Percentiles rank a stretch among this genome's conserved stretches.
Conservation (phyloP, 495 filamentous ascomycete genomes). For the Saxophila tyrrhenica region DNA sequence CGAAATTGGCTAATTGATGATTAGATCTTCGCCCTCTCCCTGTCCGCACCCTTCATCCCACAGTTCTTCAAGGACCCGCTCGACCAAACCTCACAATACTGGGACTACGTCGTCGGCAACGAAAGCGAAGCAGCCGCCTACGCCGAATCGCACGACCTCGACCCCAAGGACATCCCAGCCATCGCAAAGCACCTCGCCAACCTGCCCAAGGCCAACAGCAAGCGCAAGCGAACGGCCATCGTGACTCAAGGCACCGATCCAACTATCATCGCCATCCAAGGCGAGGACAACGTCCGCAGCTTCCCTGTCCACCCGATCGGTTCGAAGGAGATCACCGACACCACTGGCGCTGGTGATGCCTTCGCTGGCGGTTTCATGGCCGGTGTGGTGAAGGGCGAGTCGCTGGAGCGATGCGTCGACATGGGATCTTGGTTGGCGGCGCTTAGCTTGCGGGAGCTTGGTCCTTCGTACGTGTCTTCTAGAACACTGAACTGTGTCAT, state of each 20-base stretch:
- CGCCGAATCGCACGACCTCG: constrained; percentile 60
- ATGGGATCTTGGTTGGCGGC: constrained; percentile 93
- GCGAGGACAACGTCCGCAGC: constrained; percentile 58
- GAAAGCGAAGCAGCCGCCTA: constrained; percentile 86
- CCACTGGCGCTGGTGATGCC: constrained; percentile 92
- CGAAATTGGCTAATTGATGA: background rate
- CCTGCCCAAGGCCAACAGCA: constrained; percentile 80
- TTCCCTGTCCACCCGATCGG: constrained; percentile 69
- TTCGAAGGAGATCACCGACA: constrained; percentile 73
- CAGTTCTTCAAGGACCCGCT: constrained; percentile 97
- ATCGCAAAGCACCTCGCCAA: constrained; percentile 77
- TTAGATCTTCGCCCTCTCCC: constrained; percentile 72
- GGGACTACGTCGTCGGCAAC: constrained; percentile 94
- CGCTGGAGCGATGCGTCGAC: constrained; percentile 63
- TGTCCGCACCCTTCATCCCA: constrained; percentile 89
- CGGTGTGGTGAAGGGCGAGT: constrained; percentile 73
- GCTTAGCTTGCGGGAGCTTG: constrained; percentile 83
- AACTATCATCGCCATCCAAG: constrained; percentile 64
- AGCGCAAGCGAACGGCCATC: constrained; percentile 68
- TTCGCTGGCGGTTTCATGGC: constrained; percentile 91
- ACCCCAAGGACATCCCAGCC: constrained; percentile 65
- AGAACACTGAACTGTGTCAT: background rate
- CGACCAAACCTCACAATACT: constrained; percentile 73
- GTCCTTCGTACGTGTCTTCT: constrained; percentile 71
- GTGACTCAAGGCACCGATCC: constrained; percentile 89